Percentiles rank a stretch among this genome's conserved stretches.
phyloP scores from a whole-genome alignment of 2,329 filamentous ascomycete species.

The Plectosphaerella sp. region DNA sequence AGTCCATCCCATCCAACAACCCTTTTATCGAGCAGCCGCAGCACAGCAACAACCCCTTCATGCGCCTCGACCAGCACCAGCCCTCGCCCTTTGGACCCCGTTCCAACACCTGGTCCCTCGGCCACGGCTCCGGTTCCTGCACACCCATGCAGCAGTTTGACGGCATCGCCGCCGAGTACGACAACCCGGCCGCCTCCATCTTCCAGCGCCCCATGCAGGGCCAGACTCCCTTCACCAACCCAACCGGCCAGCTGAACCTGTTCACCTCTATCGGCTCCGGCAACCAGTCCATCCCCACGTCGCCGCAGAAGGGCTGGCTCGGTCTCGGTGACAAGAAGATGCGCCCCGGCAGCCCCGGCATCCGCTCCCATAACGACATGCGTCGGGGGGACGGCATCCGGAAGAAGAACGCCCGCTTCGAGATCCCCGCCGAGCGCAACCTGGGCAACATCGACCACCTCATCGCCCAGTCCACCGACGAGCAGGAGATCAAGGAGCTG shows the following conservation, averaged over 20 bases:
- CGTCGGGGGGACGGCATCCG: conserved; percentile 82
- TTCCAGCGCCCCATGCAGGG: conserved; percentile 43
- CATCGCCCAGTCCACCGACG: conserved; percentile 82
- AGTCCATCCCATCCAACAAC: conserved; percentile 59
- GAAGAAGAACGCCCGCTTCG: conserved; percentile 98
- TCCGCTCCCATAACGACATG: conserved; percentile 72
- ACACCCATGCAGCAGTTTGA: conserved; percentile 72
- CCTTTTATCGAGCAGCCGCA: conserved; percentile 52
- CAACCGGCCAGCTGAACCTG: conserved; percentile 44
- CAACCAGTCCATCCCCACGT: conserved; percentile 47
- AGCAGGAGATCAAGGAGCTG: conserved; percentile 93
- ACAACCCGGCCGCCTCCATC: conserved; percentile 48
- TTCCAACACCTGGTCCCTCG: conserved; percentile 56
- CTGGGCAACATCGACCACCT: conserved; percentile 92
- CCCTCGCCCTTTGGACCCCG: conserved; percentile 33
- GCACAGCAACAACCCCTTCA: conserved; percentile 61
- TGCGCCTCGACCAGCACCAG: conserved; percentile 54
- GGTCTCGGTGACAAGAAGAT: conserved; percentile 54
- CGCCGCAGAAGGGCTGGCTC: conserved; percentile 57
- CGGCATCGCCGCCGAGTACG: conserved; percentile 53
- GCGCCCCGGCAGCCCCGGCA: conserved; percentile 62
- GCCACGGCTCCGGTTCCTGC: conserved; percentile 63
- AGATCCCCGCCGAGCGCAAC: conserved; percentile 91
- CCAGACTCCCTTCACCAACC: conserved; percentile 52
- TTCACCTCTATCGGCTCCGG: conserved; percentile 46